Evolutionary conservation across 225 moss, liverwort and hornwort species (phyloP).

Genomic region (Rhytidiadelphus loreus): DNA sequence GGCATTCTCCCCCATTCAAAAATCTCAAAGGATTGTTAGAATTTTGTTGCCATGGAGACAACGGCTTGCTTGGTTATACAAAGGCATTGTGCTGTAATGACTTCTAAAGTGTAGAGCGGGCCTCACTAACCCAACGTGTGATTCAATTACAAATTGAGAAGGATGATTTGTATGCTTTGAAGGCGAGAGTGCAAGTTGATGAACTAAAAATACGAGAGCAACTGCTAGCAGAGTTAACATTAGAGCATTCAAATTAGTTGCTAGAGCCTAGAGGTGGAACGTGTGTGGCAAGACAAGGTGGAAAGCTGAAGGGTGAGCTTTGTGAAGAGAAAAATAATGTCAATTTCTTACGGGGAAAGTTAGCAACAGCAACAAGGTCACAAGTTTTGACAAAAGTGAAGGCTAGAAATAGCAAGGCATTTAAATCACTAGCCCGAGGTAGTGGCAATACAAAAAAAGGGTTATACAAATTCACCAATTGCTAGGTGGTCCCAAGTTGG

Average conservation of each 20-base stretch:
- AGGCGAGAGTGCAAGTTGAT: not conserved
- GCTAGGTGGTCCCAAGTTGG: not conserved
- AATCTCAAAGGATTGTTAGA: not conserved
- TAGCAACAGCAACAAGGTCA: rapidly evolving
- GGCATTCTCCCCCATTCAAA: not conserved
- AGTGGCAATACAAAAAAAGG: not conserved
- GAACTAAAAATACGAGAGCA: rapidly evolving
- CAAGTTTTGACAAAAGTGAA: not conserved
- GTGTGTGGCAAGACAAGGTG: not conserved
- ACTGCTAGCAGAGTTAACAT: rapidly evolving
- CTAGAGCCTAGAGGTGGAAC: rapidly evolving
- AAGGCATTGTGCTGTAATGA: not conserved
- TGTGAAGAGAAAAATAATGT: rapidly evolving
- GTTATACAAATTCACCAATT: not conserved
- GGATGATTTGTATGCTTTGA: not conserved
- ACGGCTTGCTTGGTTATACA: not conserved
- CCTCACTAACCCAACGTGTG: not conserved
- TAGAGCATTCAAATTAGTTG: not conserved
- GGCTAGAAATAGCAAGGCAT: not conserved
- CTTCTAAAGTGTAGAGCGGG: not conserved
- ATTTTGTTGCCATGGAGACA: not conserved
- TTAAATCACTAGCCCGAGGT: rapidly evolving
- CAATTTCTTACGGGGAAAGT: rapidly evolving
- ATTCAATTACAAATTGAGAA: not conserved
- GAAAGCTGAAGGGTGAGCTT: not conserved